phyloP scores from a whole-genome alignment of 2,329 filamentous ascomycete genomes.

The Gaeumannomyces tritici region DNA sequence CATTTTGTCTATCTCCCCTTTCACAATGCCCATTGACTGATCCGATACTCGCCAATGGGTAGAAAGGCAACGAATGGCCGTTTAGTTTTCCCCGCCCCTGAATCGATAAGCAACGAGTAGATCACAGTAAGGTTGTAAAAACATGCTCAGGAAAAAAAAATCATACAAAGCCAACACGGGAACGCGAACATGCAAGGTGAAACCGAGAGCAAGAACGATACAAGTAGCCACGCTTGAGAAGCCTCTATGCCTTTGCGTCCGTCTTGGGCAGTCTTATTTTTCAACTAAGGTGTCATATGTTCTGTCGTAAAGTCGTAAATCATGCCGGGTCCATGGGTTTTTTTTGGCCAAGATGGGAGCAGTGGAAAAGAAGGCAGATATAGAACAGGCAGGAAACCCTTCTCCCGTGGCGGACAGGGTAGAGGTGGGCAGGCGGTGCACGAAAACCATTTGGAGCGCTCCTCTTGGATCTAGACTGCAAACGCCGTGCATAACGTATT shows the following conservation, averaged over 20 bases:
- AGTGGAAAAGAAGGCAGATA: neutral
- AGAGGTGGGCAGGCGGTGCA: neutral
- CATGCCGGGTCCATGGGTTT: neutral
- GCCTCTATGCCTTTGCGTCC: neutral
- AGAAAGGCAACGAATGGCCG: neutral
- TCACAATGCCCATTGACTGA: no score
- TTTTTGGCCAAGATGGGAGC: neutral
- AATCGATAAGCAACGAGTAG: neutral
- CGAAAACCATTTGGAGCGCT: neutral
- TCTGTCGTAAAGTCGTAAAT: neutral
- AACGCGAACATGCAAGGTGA: neutral
- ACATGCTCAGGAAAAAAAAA: neutral
- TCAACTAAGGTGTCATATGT: neutral
- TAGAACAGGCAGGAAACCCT: neutral
- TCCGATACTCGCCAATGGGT: neutral
- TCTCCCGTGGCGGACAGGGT: neutral
- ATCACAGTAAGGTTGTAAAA: neutral
- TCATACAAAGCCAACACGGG: neutral
- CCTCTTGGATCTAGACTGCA: neutral
- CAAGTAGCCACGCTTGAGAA: neutral
- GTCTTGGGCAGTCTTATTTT: neutral
- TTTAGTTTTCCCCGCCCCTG: neutral
- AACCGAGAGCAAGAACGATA: neutral
- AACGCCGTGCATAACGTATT: neutral
- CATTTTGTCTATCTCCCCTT: neutral